Base-by-base conservation (phyloP, 2,329 filamentous ascomycete species). In the Metarhizium anisopliae region DNA sequence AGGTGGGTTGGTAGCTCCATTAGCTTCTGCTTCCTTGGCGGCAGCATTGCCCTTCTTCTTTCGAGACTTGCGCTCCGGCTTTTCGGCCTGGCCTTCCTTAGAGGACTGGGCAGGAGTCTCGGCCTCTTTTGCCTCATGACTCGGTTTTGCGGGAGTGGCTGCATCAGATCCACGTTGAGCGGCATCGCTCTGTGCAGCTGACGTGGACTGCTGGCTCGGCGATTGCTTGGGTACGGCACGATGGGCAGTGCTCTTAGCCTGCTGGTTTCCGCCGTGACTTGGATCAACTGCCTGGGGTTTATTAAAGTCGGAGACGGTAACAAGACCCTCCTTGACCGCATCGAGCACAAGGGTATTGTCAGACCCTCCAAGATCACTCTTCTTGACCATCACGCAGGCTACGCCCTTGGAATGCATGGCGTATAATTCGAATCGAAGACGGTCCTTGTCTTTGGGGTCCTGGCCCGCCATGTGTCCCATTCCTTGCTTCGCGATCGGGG, bases 361-460 rank as follows among this genome's bases (percentile, higher is more conserved):
- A 63, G 86, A 87, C 92, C 92, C 97, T 35, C 95, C 94, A 51
- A 99, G 78, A 71, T 97, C 93, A 53, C 86, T 83, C 68, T 93
- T 90, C 69, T 88, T 93, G 68, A 99, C 84, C 60, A 85, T 85
- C 54, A 97, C 70, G 64, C 89, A 93, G 18, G 92, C 92, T n/a
- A 97, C 91, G 59, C 94, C 94, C 74, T 91, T 95, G 11, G 94
- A 96, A 71, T 99, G 93, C 87, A 96, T 95, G 36, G 90, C 88
- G 68, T 99, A 99, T 10, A 99, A 79, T 74, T 99, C 94, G 66
- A 99, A 97, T 14, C 96, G 74, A 6, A 30, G 20, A 30, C 45
- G 45, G 30, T 49, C 45, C 25, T 49, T 49, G 20, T 49, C 45
- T n/a, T 49, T 49, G 20, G 11, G 7, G 18, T 49, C 45, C 8